These are phyloP conservation scores for Colletotrichum cordylinicola DNA, from an alignment of 2,329 filamentous ascomycete genomes.

Conservation along the genomic window DNA sequence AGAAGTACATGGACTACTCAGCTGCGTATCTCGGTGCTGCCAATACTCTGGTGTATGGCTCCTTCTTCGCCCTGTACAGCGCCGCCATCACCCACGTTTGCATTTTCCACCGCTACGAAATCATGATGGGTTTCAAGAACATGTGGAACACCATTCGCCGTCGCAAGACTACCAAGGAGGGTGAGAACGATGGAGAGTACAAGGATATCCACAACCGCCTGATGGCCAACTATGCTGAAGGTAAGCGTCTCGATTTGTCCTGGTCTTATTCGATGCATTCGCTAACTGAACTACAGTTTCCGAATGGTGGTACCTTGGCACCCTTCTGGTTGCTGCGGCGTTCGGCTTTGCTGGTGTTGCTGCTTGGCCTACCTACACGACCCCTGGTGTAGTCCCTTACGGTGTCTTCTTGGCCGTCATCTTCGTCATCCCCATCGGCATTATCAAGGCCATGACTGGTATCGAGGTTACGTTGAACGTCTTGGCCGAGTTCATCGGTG, in stretches of 20 bases:
- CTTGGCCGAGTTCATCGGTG: conserved; percentile 54
- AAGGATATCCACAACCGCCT: conserved; percentile 37
- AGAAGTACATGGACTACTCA: conserved; percentile 38
- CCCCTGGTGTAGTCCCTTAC: conserved; percentile 44
- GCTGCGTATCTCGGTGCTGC: conserved; percentile 27
- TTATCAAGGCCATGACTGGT: conserved; percentile 49
- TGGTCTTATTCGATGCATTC: too few relatives aligned
- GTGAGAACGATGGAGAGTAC: conserved; percentile 41
- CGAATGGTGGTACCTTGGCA: conserved; percentile 47
- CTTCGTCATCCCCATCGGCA: conserved; percentile 51
- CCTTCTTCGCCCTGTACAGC: conserved; percentile 33
- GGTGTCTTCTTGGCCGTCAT: conserved; percentile 45
- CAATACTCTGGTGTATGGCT: conserved; percentile 35
- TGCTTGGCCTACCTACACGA: conserved; percentile 47
- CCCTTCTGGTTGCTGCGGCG: conserved; percentile 37
- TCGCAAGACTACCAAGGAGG: conserved; percentile 32
- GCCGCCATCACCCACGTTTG: conserved; percentile 33
- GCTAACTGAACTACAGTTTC: conserved; percentile 30
- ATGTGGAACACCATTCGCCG: conserved; percentile 27
- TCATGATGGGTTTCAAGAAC: conserved; percentile 29
- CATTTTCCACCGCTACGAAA: conserved; percentile 36
- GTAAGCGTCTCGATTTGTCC: background rate
- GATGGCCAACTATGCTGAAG: conserved; percentile 35
- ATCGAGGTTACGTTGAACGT: conserved; percentile 48
- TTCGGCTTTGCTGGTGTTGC: conserved; percentile 42